Conservation (phyloP, 805 yeast species). For the Pichia nakasei region DNA sequence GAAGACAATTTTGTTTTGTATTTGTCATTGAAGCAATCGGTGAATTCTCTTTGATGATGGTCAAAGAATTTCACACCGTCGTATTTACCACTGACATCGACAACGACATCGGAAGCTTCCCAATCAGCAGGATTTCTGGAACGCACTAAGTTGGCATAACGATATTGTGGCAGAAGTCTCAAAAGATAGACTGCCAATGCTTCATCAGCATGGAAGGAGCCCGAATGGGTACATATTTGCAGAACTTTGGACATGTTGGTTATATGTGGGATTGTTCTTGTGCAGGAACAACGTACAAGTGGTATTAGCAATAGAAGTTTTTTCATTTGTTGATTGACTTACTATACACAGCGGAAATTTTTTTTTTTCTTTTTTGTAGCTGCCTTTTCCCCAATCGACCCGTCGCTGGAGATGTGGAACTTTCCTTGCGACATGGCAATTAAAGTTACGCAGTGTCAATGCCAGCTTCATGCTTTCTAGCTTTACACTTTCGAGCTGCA, state of each 20-base stretch:
- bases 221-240: conserved; percentile 84
- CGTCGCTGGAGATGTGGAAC: too few species aligned
- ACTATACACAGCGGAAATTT: too few species aligned
- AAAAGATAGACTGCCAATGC: conserved; percentile 87
- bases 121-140: conserved; percentile 77
- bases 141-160: conserved; percentile 62
- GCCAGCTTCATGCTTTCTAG: too few species aligned
- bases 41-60: conserved; percentile 93
- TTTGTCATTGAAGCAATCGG: conserved; percentile 55
- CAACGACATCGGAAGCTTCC: conserved; percentile 84
- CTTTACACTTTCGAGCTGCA: too few species aligned
- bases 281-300: too few species aligned
- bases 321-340: too few species aligned
- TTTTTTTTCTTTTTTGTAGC: too few species aligned
- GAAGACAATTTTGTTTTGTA: conserved; percentile 77
- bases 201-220: conserved; percentile 96
- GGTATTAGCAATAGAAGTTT: too few species aligned
- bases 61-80: conserved; percentile 83
- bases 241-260: conserved; percentile 21
- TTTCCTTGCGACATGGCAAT: too few species aligned
- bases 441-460: too few species aligned
- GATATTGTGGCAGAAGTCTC: conserved; percentile 57
- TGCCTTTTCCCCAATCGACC: too few species aligned
- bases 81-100: conserved; percentile 90
- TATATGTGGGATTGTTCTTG: too few species aligned